phyloP scores from a whole-genome alignment of 2,329 filamentous ascomycete species.

The Penicillium capsulatum region DNA sequence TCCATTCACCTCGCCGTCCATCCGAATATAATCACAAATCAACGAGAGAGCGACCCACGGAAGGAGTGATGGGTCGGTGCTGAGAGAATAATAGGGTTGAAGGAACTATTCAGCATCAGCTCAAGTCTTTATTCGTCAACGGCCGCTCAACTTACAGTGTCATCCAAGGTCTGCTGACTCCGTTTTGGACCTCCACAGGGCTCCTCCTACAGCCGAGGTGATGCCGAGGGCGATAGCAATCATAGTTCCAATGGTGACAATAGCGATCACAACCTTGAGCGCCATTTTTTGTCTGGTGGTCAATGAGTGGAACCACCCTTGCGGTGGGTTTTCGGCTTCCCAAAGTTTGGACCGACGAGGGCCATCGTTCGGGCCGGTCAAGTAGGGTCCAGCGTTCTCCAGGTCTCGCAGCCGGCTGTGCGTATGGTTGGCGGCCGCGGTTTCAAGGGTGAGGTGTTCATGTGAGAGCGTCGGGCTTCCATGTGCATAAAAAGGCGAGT shows the following conservation, averaged over 20 bases:
- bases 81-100: too few species aligned
- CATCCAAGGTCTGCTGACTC: slow-evolving; percentile 24
- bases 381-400: slow-evolving; percentile 28
- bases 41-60: too few species aligned
- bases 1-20: too few species aligned
- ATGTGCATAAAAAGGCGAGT: slow-evolving; percentile 45
- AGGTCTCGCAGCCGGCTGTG: slow-evolving; percentile 27
- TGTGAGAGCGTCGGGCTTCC: slow-evolving; percentile 28
- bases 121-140: too few species aligned
- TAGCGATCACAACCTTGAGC: slow-evolving; percentile 39
- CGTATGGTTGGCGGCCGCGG: slow-evolving; percentile 16
- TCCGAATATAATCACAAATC: too few species aligned
- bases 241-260: slow-evolving; percentile 42
- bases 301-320: slow-evolving; percentile 34
- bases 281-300: slow-evolving; percentile 35
- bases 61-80: too few species aligned
- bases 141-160: slow-evolving; percentile 5
- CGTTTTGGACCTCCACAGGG: slow-evolving; percentile 40
- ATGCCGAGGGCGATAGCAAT: slow-evolving; percentile 46
- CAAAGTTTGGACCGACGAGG: slow-evolving; percentile 33
- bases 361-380: slow-evolving; percentile 15
- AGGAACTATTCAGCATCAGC: too few species aligned
- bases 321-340: slow-evolving; percentile 32
- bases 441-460: slow-evolving; percentile 26
- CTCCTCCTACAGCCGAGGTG: slow-evolving; percentile 42